A percentile compares a stretch with the other conserved stretches of the same genome.
These are phyloP conservation scores for Fusarium coicis DNA, from an alignment of 2,329 filamentous ascomycete species.

Conservation along the genomic window DNA sequence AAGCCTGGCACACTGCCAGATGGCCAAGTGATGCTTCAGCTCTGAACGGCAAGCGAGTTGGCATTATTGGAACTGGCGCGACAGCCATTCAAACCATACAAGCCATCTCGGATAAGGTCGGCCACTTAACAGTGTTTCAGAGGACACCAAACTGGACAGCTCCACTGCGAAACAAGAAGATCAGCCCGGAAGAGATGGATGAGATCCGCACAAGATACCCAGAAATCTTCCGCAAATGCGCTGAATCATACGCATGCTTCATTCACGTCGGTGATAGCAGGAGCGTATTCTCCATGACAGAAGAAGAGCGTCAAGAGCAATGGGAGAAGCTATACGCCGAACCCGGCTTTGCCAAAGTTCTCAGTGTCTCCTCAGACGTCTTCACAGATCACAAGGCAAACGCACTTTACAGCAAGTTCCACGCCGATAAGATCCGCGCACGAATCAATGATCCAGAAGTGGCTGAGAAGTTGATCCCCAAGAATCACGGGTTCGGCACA, in stretches of 20 bases:
- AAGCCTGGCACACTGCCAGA: conserved; percentile 31
- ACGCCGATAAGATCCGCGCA: conserved; percentile 27
- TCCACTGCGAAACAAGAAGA: conserved; percentile 40
- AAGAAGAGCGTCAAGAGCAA: conserved; percentile 18
- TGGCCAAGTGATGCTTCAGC: conserved; percentile 20
- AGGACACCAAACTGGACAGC: conserved; percentile 35
- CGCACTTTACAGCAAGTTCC: conserved; percentile 31
- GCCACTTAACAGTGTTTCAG: conserved; percentile 32
- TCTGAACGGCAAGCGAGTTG: conserved; percentile 23
- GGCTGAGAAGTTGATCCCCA: conserved; percentile 28
- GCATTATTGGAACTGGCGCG: conserved; percentile 27
- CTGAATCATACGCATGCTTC: conserved; percentile 39
- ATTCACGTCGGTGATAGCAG: conserved; percentile 27
- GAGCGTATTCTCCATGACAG: conserved; percentile 33
- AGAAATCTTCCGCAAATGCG: conserved; percentile 34
- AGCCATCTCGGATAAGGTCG: conserved; percentile 27
- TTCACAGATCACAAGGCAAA: conserved; percentile 28
- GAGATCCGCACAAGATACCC: conserved; percentile 35
- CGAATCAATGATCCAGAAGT: conserved; percentile 18
- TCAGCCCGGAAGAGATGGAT: conserved; percentile 30
- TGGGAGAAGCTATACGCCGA: conserved; percentile 27
- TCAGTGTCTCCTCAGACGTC: conserved; percentile 23
- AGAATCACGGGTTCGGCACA: conserved; percentile 29
- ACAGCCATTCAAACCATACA: conserved; percentile 37
- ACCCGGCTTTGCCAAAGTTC: conserved; percentile 28